Percentiles rank a stretch among this genome's conserved stretches.
phyloP scores from a whole-genome alignment of 768 basidiomycete species.

The Rhizopogon vulgaris region DNA sequence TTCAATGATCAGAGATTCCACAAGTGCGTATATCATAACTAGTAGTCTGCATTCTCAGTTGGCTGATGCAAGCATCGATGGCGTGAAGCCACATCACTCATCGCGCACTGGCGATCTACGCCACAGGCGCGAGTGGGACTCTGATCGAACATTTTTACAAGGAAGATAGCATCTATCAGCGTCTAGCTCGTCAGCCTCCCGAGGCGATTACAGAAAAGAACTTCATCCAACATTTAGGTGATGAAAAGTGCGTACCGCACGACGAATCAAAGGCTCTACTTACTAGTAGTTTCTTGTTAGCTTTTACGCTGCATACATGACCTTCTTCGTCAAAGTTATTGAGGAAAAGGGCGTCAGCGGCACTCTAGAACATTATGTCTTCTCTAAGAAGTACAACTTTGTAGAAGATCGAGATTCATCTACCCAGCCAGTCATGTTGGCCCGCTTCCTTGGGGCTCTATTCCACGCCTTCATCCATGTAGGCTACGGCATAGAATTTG shows the following conservation, averaged over 20 bases:
- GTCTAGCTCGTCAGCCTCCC: conserved; percentile 1
- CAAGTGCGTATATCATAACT: conserved; percentile 30
- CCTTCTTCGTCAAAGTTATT: conserved; percentile 1
- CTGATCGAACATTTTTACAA: conserved; percentile 3
- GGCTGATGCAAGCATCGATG: background rate
- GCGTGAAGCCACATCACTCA: conserved; percentile 7
- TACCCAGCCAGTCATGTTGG: conserved; percentile 42
- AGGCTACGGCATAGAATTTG: conserved; percentile 54
- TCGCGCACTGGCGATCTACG: conserved; percentile 7
- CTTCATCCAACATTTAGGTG: conserved; percentile 5
- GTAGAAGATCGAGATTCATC: conserved; percentile 30
- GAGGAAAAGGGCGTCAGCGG: conserved; percentile 1
- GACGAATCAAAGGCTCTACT: background rate
- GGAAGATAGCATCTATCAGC: conserved; percentile 1
- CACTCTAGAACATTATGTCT: conserved; percentile 11
- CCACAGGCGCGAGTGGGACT: conserved; percentile 3
- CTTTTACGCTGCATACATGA: conserved; percentile 1
- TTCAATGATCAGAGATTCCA: conserved; percentile 41
- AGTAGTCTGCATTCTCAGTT: background rate
- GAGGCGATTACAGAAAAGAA: conserved; percentile 1
- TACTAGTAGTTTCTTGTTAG: background rate
- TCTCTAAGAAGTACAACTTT: background rate
- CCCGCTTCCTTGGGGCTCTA: conserved; percentile 43
- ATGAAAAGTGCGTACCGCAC: conserved; percentile 2
- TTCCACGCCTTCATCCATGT: conserved; percentile 54